These are phyloP conservation scores for Dactylellina leptospora DNA, from an alignment of 2,329 filamentous ascomycete species.

Conservation along the genomic window DNA sequence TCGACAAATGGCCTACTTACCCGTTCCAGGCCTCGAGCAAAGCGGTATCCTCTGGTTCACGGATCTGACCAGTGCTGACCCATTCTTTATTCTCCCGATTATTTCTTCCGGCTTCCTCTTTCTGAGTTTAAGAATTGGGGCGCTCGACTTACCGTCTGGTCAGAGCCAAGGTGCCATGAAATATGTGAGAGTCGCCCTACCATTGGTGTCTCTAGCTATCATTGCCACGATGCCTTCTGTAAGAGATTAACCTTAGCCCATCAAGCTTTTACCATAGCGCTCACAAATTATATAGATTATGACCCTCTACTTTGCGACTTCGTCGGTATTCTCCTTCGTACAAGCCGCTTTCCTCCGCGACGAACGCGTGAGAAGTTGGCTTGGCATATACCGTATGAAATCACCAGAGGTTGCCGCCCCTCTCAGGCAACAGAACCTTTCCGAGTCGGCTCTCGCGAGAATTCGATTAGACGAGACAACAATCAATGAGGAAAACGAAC, in stretches of 20 bases:
- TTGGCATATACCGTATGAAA: constrained; percentile 60
- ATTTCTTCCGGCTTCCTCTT: constrained; percentile 67
- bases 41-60: constrained; percentile 80
- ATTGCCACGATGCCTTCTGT: constrained; percentile 47
- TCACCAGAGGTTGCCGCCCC: constrained; percentile 18
- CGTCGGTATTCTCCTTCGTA: constrained; percentile 58
- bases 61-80: constrained; percentile 79
- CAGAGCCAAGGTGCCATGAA: constrained; percentile 7
- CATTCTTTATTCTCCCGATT: constrained; percentile 77
- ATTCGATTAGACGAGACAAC: constrained; percentile 20
- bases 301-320: constrained; percentile 58
- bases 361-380: constrained; percentile 59
- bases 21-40: constrained; percentile 78
- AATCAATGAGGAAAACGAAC: constrained; percentile 37
- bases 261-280: background rate
- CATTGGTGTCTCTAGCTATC: constrained; percentile 29
- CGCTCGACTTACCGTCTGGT: constrained; percentile 5
- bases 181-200: constrained; percentile 17
- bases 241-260: constrained; percentile 62
- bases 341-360: constrained; percentile 64
- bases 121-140: constrained; percentile 12
- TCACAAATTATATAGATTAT: constrained; percentile 35
- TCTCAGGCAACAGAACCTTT: constrained; percentile 15
- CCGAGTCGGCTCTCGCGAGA: constrained; percentile 23
- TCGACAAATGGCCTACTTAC: constrained; percentile 76